Evolutionary conservation across 2,329 filamentous ascomycete genomes (phyloP), one percentile per base, ranked within the genome.

Genomic region (Penicillium hesseltinei): DNA sequence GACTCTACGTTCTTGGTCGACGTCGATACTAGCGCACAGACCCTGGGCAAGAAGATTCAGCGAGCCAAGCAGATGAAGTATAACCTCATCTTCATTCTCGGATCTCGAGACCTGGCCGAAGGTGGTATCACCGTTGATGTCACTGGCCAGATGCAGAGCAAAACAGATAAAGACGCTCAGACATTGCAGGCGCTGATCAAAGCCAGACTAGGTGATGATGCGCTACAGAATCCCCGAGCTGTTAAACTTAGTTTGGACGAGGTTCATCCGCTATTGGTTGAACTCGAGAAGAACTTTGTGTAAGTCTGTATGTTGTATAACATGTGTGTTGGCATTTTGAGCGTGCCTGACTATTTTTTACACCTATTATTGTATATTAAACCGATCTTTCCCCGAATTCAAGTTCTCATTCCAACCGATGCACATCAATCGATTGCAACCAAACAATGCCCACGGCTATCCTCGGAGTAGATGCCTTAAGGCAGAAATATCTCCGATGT

Each of bases 51-150:
- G 69, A 95, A 94, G 73, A 81, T 91, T 23, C 81, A 82, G 33
- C 85, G 89, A 69, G 91, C 91, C n/a, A 87, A 84, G 62, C 71
- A 75, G 47, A 88, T 86, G 73, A 87, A 87, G 40, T 94, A 92
- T 71, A 86, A 88, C 52, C 79, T 90, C 54, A 85, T 94, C 51
- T 81, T 91, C 33, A 85, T 92, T 1, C 78, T 94, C 11, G 92
- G 92, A 1, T 79, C 84, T 31, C 81, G 81, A 55, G 86, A 92
- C 64, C 73, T 89, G 2, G 75, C 78, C n/a, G 79, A 78, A 15
- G 78, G 80, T 39, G 82, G 79, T n/a, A 78, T 92, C 33, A 73
- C 72, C 27, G 57, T 78, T 21, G 75, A 78, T 58, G 57, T 78
- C 19, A 72, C 71, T 6, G 75, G 73, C 1, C 77, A 78, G 61